phyloP scores from a whole-genome alignment of 306 rosid genomes.

The Sicyos edulis region DNA sequence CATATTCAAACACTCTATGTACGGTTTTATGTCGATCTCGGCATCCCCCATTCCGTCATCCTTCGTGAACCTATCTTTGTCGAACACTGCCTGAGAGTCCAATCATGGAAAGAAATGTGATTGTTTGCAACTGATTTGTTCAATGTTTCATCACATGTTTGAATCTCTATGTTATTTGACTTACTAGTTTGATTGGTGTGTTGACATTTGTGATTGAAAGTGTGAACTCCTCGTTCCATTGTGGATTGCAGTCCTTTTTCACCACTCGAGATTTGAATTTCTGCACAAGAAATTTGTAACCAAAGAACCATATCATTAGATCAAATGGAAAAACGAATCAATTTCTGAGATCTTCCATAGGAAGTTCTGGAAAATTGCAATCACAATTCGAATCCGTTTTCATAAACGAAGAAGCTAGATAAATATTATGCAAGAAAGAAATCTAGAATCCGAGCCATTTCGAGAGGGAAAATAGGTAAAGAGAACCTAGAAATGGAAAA shows the following conservation, averaged over 20 bases:
- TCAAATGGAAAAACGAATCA: neutral
- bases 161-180: conserved; percentile 3
- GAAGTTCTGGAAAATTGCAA: neutral
- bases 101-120: neutral
- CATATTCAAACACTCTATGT: conserved; percentile 40
- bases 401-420: neutral
- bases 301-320: neutral
- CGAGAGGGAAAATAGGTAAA: neutral
- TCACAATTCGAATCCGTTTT: neutral
- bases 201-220: conserved; percentile 40
- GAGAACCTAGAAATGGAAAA: neutral
- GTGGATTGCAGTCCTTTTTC: conserved; percentile 55
- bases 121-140: neutral
- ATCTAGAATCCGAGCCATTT: neutral
- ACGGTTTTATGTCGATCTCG: conserved; percentile 63
- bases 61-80: conserved; percentile 53
- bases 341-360: neutral
- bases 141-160: neutral
- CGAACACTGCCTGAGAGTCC: conserved; percentile 46
- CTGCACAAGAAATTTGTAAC: conserved; percentile 29
- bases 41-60: conserved; percentile 92
- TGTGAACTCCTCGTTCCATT: conserved; percentile 82
- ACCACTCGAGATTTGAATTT: conserved; percentile 55
- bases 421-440: neutral
- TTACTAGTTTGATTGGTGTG: conserved; percentile 50